Evolutionary conservation across 768 basidiomycete genomes (phyloP).

Genomic region (Trametes cinnabarina): DNA sequence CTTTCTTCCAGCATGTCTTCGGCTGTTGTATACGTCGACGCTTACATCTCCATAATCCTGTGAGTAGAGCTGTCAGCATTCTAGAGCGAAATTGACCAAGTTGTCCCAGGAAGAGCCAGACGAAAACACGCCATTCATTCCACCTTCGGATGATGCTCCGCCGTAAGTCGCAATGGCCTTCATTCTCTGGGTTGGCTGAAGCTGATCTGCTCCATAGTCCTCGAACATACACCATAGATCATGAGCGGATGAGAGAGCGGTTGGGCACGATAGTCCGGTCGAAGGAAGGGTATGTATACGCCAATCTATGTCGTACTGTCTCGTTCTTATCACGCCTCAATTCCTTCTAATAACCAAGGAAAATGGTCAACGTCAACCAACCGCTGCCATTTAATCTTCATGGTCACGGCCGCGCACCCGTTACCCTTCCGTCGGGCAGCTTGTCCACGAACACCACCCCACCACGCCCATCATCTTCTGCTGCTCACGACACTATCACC

Average conservation of each 20-base stretch:
- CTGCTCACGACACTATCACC: conserved; percentile 17
- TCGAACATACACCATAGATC: conserved; percentile 37
- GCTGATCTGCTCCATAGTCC: neutral
- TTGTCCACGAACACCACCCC: conserved; percentile 29
- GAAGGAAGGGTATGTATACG: conserved; percentile 53
- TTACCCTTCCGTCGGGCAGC: conserved; percentile 33
- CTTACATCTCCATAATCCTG: conserved; percentile 1
- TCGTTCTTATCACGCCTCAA: conserved; percentile 1
- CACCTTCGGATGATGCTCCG: conserved; percentile 26
- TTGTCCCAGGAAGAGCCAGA: conserved; percentile 26
- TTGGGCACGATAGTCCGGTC: conserved; percentile 55
- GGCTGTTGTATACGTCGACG: conserved; percentile 25
- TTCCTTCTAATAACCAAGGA: conserved; percentile 38
- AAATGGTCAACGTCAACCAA: conserved; percentile 69
- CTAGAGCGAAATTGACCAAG: neutral
- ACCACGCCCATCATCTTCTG: conserved; percentile 19
- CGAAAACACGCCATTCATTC: conserved; percentile 34
- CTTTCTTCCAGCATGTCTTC: conserved; percentile 22
- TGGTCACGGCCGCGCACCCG: conserved; percentile 41
- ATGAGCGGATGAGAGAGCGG: conserved; percentile 49
- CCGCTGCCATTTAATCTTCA: conserved; percentile 61
- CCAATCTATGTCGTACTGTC: neutral
- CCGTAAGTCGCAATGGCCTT: conserved; percentile 23
- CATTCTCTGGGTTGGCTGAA: neutral
- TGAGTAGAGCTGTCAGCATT: neutral